Percentiles rank a stretch among this genome's conserved stretches.
Evolutionary conservation across 768 basidiomycete genomes (phyloP).

Genomic region (Suillus alpinus): DNA sequence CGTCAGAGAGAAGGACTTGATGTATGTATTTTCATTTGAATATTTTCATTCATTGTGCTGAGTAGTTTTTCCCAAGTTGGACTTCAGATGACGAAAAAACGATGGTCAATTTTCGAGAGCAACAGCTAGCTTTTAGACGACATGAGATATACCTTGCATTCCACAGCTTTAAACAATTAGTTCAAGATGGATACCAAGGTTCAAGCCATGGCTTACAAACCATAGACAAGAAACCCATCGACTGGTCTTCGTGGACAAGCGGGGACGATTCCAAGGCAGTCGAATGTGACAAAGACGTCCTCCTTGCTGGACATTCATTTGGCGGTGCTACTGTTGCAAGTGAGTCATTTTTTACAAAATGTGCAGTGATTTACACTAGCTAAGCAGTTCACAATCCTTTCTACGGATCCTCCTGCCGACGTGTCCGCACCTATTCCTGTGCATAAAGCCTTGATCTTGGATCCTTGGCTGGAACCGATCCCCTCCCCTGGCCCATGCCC

Average conservation of each 20-base stretch:
- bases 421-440: conserved; percentile 48
- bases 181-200: conserved; percentile 31
- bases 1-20: conserved; percentile 52
- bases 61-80: conserved; percentile 19
- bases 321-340: conserved; percentile 53
- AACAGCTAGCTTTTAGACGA: conserved; percentile 70
- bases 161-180: conserved; percentile 53
- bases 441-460: conserved; percentile 58
- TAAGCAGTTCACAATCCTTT: conserved; percentile 45
- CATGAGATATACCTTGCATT: conserved; percentile 68
- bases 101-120: conserved; percentile 51
- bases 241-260: conserved; percentile 42
- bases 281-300: conserved; percentile 33
- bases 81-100: conserved; percentile 19
- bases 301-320: conserved; percentile 54
- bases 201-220: conserved; percentile 31
- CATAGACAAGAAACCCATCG: conserved; percentile 34
- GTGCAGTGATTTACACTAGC: conserved; percentile 29
- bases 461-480: conserved; percentile 85
- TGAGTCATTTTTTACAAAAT: conserved; percentile 3
- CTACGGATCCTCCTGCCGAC: conserved; percentile 41
- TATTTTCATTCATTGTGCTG: conserved; percentile 1
- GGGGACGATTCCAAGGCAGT: conserved; percentile 22
- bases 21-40: conserved; percentile 35
- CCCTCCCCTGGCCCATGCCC: conserved; percentile 51